Base-by-base conservation (phyloP, 1,139 yeast species). In the Sugiyamaella xylanicola region DNA sequence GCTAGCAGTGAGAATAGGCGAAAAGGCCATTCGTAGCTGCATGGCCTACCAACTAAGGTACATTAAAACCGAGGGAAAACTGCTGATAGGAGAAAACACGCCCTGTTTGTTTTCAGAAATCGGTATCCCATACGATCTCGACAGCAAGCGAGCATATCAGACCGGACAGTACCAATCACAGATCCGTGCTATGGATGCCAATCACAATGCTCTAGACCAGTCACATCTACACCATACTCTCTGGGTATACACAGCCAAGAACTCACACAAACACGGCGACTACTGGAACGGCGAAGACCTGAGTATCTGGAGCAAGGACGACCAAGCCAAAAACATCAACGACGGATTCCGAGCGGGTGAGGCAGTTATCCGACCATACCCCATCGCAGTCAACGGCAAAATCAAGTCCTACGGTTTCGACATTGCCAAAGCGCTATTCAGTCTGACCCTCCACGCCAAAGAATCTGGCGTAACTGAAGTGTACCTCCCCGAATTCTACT, bases 91-190 rank as follows among this genome's bases (percentile, higher is more conserved):
- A 27, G 53, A 59, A 4, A 56, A 63, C 13, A 64, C 72, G 9
- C 76, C 78, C 0, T 80, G 87, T 5, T 73, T 92, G 42, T 83
- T 93, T 77, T 84, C 96, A 0, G 99, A 92, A 71, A 91, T 93
- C n/a, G 99, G 99, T 2, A 88, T 92, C 85, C 98, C 99, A 1
- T 90, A 85, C 70, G 97, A 93, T 70, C 87, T 92, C 96, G 93
- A 92, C 68, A 78, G 81, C 57, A 87, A 87, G 64, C 74, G 73
- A 47, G 88, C 97, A 0, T 91, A 81, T 66, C 67, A 69, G 1
- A 78, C 77, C 54, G 90, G 92, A 1, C 80, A 83, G 59, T 91
- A 83, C 67, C 71, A 77, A 11, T 79, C 89, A 1, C 98, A 92
- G 66, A 85, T 87, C 2, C 76, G 81, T 4, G 97, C 97, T 0